Percentiles rank a stretch among this genome's conserved stretches.
These are phyloP conservation scores for Allium fistulosum DNA, from an alignment of 106 monocot species.

Conservation along the genomic window DNA sequence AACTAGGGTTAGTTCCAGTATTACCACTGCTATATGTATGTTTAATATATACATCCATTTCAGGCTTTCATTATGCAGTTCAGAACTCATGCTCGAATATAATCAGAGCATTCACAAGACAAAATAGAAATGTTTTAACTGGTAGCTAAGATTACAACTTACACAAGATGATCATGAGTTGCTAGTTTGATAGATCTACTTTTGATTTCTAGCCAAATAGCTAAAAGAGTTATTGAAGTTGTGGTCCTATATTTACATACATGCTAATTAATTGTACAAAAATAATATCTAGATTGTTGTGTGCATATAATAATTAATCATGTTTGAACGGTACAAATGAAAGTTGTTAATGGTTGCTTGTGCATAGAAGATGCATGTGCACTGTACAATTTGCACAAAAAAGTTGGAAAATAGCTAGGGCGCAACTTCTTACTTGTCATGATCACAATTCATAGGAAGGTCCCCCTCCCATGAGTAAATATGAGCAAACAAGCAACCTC, in stretches of 20 bases:
- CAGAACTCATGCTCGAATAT: neutral
- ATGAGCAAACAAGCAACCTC: conserved; percentile 1
- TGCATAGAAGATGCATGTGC: conserved; percentile 4
- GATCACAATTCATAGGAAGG: conserved; percentile 6
- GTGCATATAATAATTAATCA: neutral
- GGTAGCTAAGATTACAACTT: too few relatives aligned
- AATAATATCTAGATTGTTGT: too few relatives aligned
- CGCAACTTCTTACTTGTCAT: neutral
- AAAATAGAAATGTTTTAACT: neutral
- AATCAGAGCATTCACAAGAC: neutral
- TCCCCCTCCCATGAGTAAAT: neutral
- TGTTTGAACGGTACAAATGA: neutral
- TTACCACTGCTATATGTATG: neutral
- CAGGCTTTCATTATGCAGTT: neutral
- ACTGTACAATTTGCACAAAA: conserved; percentile 2
- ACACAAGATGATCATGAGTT: neutral
- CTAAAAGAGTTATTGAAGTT: neutral
- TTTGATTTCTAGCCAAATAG: neutral
- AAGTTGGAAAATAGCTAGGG: neutral
- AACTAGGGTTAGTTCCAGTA: too few relatives aligned
- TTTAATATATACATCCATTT: neutral
- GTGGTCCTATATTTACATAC: conserved; percentile 3
- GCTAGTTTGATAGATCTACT: neutral
- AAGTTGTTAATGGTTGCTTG: neutral
- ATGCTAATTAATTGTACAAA: neutral